Evolutionary conservation across 163 green algal species (phyloP), one percentile per base, ranked within the genome.

Genomic region (Scenedesmus sp.): DNA sequence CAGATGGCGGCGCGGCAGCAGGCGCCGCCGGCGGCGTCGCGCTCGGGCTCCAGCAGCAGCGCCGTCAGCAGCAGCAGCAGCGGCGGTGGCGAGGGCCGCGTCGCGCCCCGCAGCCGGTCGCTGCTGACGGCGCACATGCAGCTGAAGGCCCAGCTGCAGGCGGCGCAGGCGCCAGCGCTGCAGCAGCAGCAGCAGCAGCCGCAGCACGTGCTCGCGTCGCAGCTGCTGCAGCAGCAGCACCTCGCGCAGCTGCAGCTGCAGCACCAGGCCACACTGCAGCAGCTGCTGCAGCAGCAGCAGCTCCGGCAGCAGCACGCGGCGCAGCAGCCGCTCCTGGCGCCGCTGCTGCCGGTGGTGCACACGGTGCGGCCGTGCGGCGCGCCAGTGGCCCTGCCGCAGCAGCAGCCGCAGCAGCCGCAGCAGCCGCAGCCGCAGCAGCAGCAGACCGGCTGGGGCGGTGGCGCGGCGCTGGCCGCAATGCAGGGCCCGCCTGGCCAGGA

Each of bases 291-390:
- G 33, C 26, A 54, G 44, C 9, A 33, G n/a, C 36, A 60, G 10
- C 18, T 36, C 39, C 63, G 42, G 63, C 63, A 73, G 44, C 63
- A 73, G 45, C n/a, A 42, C 10, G 13, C 14, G 44, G 7, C 14
- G 57, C 70, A 77, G 34, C 70, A 78, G 56, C 70, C 53, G 36
- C n/a, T 33, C 10, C 20, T 70, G 14, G 56, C 17, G 47, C 70
- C 45, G 6, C n/a, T 64, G 44, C 58, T 72, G 58, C 71, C 58
- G 11, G 45, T 72, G 4, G 58, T 80, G 71, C 71, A 80, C 33
- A 72, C 58, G 22, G 71, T 80, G 4, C 44, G 69, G 3, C 69
- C 69, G 22, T 77, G 69, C 34, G 69, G 69, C 18, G 53, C 28
- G 17, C 5, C 10, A 17, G 22, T 22, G n/a, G 34, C 62, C 36